Evolutionary conservation across 352 stramenopile genomes (phyloP).

Genomic region (Globisporangium yorkense): DNA sequence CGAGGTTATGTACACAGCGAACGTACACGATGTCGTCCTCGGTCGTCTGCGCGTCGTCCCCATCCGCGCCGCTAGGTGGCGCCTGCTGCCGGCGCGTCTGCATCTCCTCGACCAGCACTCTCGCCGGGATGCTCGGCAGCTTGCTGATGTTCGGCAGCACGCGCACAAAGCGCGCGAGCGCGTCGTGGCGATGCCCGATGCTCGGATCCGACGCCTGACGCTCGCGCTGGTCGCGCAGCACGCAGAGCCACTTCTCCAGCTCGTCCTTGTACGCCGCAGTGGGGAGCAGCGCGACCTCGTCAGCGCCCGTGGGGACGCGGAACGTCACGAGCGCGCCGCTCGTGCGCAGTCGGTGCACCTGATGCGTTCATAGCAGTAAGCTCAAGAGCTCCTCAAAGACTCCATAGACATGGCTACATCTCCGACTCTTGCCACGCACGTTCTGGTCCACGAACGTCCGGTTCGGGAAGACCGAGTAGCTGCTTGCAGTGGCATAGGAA

Average conservation of each 20-base stretch:
- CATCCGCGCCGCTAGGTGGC: not conserved
- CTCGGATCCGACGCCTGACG: constrained; percentile 4
- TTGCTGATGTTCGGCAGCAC: constrained; percentile 3
- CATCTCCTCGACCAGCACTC: constrained; percentile 8
- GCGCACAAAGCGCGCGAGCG: constrained; percentile 34
- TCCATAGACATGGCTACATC: not conserved
- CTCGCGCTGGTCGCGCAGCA: constrained; percentile 23
- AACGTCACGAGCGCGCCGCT: constrained; percentile 42
- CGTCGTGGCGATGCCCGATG: constrained; percentile 28
- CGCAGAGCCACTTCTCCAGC: constrained; percentile 28
- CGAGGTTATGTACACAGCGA: not conserved
- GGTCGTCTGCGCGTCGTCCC: not conserved
- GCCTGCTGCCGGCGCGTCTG: not conserved
- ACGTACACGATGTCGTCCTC: constrained; percentile 27
- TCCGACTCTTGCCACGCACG: constrained; percentile 15
- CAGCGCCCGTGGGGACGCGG: constrained; percentile 31
- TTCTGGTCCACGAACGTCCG: constrained; percentile 61
- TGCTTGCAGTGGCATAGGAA: constrained; percentile 12
- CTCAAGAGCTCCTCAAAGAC: not conserved
- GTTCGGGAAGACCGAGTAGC: constrained; percentile 52
- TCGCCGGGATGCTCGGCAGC: constrained; percentile 5
- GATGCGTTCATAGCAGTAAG: not conserved
- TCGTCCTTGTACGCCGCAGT: constrained; percentile 24
- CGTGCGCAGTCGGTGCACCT: constrained; percentile 42
- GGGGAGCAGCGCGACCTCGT: constrained; percentile 34